A percentile compares a stretch with the other conserved stretches of the same genome.
phyloP scores from a whole-genome alignment of 768 basidiomycete genomes.

The Amanita subjunquillea region DNA sequence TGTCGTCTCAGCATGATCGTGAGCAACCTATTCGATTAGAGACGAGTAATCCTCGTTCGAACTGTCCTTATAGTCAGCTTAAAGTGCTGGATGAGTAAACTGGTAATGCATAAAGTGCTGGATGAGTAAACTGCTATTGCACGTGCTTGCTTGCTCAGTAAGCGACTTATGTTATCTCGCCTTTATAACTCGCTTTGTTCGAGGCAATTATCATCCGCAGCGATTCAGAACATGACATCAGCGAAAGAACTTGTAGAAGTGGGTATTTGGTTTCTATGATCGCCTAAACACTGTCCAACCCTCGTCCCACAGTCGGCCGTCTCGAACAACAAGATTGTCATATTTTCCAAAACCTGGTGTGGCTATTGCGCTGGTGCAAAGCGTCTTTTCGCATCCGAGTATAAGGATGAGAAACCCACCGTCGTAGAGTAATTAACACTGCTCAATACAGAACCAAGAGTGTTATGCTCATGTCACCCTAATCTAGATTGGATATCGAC shows the following conservation, averaged over 20 bases:
- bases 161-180: neutral
- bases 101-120: neutral
- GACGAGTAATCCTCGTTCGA: neutral
- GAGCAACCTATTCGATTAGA: neutral
- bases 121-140: too few relatives aligned
- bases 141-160: neutral
- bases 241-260: constrained; percentile 36
- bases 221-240: constrained; percentile 18
- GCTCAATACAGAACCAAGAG: neutral
- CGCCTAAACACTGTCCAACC: constrained; percentile 1
- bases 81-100: too few relatives aligned
- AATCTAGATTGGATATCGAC: constrained; percentile 42
- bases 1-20: neutral
- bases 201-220: constrained; percentile 16
- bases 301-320: constrained; percentile 29
- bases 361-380: constrained; percentile 44
- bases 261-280: constrained; percentile 5
- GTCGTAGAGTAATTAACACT: constrained; percentile 36
- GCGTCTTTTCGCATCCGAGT: constrained; percentile 28
- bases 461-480: neutral
- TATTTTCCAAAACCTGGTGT: constrained; percentile 55
- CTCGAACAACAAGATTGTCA: constrained; percentile 36
- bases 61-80: neutral
- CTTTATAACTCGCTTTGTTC: constrained; percentile 3
- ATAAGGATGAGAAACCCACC: constrained; percentile 23